Percentiles rank a stretch among this genome's conserved stretches.
Evolutionary conservation across 306 rosid species (phyloP).

Genomic region (Corylus americana): DNA sequence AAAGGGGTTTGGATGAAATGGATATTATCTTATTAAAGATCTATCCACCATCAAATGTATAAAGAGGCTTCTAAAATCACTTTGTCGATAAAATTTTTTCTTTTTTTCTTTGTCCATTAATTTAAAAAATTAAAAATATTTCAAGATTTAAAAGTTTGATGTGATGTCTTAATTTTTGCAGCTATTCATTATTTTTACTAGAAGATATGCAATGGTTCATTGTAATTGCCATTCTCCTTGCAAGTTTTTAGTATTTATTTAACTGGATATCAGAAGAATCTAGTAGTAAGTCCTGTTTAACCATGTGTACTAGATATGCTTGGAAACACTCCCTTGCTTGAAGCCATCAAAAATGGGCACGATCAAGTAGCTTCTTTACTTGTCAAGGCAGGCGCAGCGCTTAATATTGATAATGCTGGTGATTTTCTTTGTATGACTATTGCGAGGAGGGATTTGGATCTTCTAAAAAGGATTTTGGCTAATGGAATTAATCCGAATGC

Average conservation of each 20-base stretch:
- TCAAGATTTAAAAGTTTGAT: too few species aligned
- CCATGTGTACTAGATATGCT: conserved; percentile 47
- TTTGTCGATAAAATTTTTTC: too few species aligned
- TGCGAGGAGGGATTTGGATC: conserved; percentile 41
- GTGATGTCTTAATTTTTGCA: too few species aligned
- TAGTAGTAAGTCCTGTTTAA: conserved; percentile 9
- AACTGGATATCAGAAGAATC: background rate
- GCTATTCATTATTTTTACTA: conserved; percentile 5
- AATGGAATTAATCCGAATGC: conserved; percentile 61
- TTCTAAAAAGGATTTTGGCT: conserved; percentile 47
- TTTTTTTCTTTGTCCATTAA: too few species aligned
- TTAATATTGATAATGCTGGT: conserved; percentile 51
- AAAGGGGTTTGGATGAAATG: too few species aligned
- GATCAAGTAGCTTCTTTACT: conserved; percentile 55
- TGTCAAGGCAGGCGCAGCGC: conserved; percentile 49
- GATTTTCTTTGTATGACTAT: conserved; percentile 53
- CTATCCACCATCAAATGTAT: too few species aligned
- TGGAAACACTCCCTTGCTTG: conserved; percentile 66
- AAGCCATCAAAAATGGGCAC: conserved; percentile 64
- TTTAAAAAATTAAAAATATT: too few species aligned
- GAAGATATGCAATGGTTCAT: conserved; percentile 44
- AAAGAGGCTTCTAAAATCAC: too few species aligned
- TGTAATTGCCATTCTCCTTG: background rate
- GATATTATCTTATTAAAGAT: too few species aligned
- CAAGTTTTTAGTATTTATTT: too few species aligned